phyloP scores from a whole-genome alignment of 2,329 filamentous ascomycete genomes.

The Pyrenochaeta sp. region DNA sequence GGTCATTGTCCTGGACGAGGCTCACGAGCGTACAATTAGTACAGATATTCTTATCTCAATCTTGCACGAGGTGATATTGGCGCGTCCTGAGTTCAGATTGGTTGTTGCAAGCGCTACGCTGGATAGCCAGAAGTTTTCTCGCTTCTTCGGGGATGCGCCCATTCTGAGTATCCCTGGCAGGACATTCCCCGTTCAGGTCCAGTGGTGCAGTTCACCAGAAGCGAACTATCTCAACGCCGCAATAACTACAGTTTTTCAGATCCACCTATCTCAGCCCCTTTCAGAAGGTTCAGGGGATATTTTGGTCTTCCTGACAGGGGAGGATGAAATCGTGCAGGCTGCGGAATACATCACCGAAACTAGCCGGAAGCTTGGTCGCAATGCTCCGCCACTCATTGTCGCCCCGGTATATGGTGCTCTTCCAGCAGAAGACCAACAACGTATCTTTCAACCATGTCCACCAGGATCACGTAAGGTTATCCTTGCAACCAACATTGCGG shows the following conservation, averaged over 20 bases:
- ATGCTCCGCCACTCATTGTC: conserved; percentile 86
- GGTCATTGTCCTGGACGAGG: conserved; percentile 95
- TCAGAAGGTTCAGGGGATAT: conserved; percentile 76
- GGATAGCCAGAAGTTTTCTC: conserved; percentile 89
- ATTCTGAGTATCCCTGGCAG: conserved; percentile 95
- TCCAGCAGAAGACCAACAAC: conserved; percentile 86
- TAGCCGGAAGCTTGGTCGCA: conserved; percentile 82
- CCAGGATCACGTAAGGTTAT: conserved; percentile 88
- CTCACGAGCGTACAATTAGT: conserved; percentile 90
- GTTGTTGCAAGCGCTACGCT: conserved; percentile 95
- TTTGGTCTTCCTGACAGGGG: conserved; percentile 91
- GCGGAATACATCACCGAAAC: conserved; percentile 87
- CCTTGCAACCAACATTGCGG: conserved; percentile 94
- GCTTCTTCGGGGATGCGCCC: conserved; percentile 90
- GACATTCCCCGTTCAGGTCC: conserved; percentile 87
- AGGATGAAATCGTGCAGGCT: conserved; percentile 93
- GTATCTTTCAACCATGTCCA: conserved; percentile 94
- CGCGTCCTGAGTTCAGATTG: conserved; percentile 84
- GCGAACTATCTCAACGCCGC: conserved; percentile 92
- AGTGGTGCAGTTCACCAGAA: conserved; percentile 89
- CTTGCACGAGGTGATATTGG: conserved; percentile 85
- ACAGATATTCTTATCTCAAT: conserved; percentile 91
- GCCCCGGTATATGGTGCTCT: conserved; percentile 95
- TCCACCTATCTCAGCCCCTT: conserved; percentile 77
- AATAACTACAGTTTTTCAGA: conserved; percentile 93